Conservation (phyloP, 75 land plant genomes). For the Pseudotsuga menziesii region DNA sequence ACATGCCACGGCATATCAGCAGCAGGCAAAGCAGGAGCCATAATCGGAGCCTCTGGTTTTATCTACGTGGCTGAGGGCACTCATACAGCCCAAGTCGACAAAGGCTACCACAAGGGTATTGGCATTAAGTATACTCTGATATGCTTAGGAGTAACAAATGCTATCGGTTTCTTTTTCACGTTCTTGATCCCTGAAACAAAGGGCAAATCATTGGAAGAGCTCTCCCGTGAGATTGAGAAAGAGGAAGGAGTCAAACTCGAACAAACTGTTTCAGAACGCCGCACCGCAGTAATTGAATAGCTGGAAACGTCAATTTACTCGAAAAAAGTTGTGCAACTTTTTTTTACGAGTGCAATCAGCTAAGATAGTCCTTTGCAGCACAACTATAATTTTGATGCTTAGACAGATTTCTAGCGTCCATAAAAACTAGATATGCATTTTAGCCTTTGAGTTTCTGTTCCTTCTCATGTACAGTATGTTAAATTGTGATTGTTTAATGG, state of each 20-base stretch:
- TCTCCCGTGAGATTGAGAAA: slow-evolving; percentile 22
- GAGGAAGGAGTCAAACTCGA: neutral
- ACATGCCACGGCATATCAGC: slow-evolving; percentile 57
- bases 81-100: slow-evolving; percentile 15
- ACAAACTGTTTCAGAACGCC: neutral
- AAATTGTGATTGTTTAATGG: no score
- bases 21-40: slow-evolving; percentile 51
- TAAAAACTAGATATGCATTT: no score
- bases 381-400: no score
- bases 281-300: no score
- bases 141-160: slow-evolving; percentile 22
- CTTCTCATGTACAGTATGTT: no score
- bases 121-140: slow-evolving; percentile 35
- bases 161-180: slow-evolving; percentile 31
- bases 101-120: slow-evolving; percentile 41
- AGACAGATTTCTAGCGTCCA: no score
- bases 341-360: no score
- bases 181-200: slow-evolving; percentile 49
- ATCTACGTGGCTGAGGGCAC: slow-evolving; percentile 38
- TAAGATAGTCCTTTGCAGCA: no score
- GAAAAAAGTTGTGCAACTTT: no score
- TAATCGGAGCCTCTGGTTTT: slow-evolving; percentile 47
- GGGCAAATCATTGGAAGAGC: slow-evolving; percentile 32
- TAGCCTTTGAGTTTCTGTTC: no score
- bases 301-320: no score